phyloP scores from a whole-genome alignment of 345 rosid genomes.

The Aquilaria malaccensis region DNA sequence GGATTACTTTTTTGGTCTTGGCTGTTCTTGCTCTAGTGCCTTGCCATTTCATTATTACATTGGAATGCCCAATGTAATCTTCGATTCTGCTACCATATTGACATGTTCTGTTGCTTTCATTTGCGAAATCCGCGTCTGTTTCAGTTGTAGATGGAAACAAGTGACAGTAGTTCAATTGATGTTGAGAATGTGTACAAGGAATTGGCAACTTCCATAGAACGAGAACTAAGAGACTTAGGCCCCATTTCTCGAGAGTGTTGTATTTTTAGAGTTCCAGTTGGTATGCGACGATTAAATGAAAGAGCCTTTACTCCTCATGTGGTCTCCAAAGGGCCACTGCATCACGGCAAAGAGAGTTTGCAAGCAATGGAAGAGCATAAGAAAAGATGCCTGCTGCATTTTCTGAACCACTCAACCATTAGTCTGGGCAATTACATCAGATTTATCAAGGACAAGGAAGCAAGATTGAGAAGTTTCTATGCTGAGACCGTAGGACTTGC shows the following conservation, averaged over 20 bases:
- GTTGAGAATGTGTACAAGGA: too few species aligned
- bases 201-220: too few species aligned
- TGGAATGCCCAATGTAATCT: too few species aligned
- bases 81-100: too few species aligned
- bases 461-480: constrained; percentile 14
- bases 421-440: constrained; percentile 7
- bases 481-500: constrained; percentile 11
- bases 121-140: too few species aligned
- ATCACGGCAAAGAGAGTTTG: constrained; percentile 5
- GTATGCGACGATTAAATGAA: background rate
- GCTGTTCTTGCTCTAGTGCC: too few species aligned
- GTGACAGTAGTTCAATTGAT: too few species aligned
- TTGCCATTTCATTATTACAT: too few species aligned
- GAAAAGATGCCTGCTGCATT: constrained; percentile 8
- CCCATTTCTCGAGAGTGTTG: background rate
- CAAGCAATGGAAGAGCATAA: constrained; percentile 14
- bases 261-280: constrained; percentile 2
- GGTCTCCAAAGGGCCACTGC: constrained; percentile 1
- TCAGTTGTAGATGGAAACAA: too few species aligned
- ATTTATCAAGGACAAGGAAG: constrained; percentile 4
- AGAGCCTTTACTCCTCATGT: background rate
- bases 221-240: background rate
- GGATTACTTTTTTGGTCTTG: too few species aligned
- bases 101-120: too few species aligned
- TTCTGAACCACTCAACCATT: background rate